These are phyloP conservation scores for Laguncularia racemosa DNA, from an alignment of 345 rosid species.

Conservation along the genomic window DNA sequence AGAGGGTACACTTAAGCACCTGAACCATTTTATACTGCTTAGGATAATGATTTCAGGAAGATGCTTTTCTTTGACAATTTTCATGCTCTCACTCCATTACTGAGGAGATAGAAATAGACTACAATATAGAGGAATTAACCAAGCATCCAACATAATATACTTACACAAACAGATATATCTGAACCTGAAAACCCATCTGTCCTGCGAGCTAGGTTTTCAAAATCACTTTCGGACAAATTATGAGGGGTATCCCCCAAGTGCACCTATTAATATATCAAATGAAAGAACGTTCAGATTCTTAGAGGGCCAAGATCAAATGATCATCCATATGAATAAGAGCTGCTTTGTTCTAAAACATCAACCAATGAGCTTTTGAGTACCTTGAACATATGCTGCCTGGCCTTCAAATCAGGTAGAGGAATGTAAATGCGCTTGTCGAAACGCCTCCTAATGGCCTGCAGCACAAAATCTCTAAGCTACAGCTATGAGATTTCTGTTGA, in stretches of 20 bases:
- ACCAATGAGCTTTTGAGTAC: slow-evolving; percentile 21
- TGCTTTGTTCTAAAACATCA: background rate
- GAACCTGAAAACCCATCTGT: slow-evolving; percentile 96
- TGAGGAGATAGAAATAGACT: background rate
- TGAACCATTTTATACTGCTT: background rate
- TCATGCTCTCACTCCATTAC: background rate
- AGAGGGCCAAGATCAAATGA: background rate
- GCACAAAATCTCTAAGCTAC: slow-evolving; percentile 19
- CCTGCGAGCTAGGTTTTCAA: slow-evolving; percentile 65
- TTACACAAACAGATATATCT: slow-evolving; percentile 88
- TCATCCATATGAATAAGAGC: too few species aligned
- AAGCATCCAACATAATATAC: slow-evolving; percentile 13
- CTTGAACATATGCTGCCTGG: slow-evolving; percentile 91
- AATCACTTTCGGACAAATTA: slow-evolving; percentile 74
- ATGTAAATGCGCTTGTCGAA: slow-evolving; percentile 96
- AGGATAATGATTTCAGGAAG: too few species aligned
- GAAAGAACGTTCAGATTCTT: slow-evolving; percentile 4
- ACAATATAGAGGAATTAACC: background rate
- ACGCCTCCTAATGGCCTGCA: slow-evolving; percentile 87
- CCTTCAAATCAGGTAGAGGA: slow-evolving; percentile 90
- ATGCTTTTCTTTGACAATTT: too few species aligned
- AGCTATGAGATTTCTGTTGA: slow-evolving; percentile 3
- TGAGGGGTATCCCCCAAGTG: slow-evolving; percentile 98
- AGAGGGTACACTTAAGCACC: background rate
- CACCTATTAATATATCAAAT: slow-evolving; percentile 39